Conservation (phyloP, 176 grass and related monocot genomes). For the Musa itinerans region DNA sequence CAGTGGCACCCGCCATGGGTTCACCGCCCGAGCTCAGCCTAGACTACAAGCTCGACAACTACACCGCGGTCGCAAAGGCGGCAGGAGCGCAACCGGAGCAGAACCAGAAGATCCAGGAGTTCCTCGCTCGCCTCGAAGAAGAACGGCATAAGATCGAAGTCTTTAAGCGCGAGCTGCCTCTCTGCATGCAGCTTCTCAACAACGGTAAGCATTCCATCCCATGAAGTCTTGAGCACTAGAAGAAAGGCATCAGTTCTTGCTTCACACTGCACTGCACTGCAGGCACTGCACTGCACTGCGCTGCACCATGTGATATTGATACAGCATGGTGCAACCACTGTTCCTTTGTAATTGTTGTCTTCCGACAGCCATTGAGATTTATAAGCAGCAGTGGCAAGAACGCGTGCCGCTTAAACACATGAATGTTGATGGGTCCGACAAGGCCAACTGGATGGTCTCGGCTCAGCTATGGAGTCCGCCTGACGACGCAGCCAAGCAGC, state of each 20-base stretch:
- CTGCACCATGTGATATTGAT: not conserved
- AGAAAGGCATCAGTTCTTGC: not conserved
- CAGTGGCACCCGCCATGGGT: conserved; percentile 38
- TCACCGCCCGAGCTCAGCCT: conserved; percentile 82
- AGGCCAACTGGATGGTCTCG: conserved; percentile 95
- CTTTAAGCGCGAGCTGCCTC: conserved; percentile 95
- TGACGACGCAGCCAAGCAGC: conserved; percentile 19
- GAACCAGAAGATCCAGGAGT: conserved; percentile 73
- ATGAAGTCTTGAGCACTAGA: too few species aligned
- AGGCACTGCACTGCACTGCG: too few species aligned
- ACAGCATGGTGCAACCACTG: conserved; percentile 7
- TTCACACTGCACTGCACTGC: not conserved
- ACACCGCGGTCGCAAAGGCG: conserved; percentile 24
- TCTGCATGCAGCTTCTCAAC: conserved; percentile 97
- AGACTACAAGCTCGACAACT: conserved; percentile 61
- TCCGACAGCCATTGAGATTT: conserved; percentile 64
- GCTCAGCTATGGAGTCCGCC: conserved; percentile 85
- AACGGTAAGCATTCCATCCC: conserved; percentile 33
- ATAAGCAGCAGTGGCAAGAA: conserved; percentile 86
- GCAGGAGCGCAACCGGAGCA: conserved; percentile 30
- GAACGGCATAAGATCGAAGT: conserved; percentile 94
- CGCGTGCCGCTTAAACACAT: conserved; percentile 82
- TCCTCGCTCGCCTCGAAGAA: conserved; percentile 67
- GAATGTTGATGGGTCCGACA: conserved; percentile 52
- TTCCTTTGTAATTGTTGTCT: not conserved